phyloP scores from a whole-genome alignment of 345 rosid species.

The Linum tenue region DNA sequence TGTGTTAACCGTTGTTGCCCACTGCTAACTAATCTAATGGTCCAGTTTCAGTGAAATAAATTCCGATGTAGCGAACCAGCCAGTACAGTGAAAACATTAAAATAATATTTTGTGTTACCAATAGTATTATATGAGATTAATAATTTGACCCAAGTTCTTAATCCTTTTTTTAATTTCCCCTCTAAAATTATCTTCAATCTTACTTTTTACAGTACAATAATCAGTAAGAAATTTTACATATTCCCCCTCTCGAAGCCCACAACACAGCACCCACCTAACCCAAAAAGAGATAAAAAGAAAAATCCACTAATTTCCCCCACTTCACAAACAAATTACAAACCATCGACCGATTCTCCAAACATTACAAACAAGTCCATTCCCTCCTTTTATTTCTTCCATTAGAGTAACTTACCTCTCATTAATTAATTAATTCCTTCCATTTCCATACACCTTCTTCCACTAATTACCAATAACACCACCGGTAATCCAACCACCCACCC shows the following conservation, averaged over 20 bases:
- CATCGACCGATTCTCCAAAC: neutral
- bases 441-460: neutral
- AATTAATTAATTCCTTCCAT: neutral
- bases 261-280: neutral
- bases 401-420: constrained; percentile 2
- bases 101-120: too few species aligned
- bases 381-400: too few species aligned
- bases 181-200: neutral
- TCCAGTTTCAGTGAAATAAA: too few species aligned
- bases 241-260: neutral
- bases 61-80: too few species aligned
- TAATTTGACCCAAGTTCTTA: neutral
- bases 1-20: too few species aligned
- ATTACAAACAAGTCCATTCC: constrained; percentile 2
- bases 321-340: neutral
- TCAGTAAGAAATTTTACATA: neutral
- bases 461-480: neutral
- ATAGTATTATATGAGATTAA: too few species aligned
- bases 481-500: neutral
- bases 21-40: too few species aligned
- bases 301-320: neutral
- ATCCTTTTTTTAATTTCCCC: neutral
- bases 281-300: neutral
- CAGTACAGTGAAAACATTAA: too few species aligned
- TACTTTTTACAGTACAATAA: neutral